These are phyloP conservation scores for Sporothrix schenckii DNA, from an alignment of 2,329 filamentous ascomycete species.

Conservation along the genomic window DNA sequence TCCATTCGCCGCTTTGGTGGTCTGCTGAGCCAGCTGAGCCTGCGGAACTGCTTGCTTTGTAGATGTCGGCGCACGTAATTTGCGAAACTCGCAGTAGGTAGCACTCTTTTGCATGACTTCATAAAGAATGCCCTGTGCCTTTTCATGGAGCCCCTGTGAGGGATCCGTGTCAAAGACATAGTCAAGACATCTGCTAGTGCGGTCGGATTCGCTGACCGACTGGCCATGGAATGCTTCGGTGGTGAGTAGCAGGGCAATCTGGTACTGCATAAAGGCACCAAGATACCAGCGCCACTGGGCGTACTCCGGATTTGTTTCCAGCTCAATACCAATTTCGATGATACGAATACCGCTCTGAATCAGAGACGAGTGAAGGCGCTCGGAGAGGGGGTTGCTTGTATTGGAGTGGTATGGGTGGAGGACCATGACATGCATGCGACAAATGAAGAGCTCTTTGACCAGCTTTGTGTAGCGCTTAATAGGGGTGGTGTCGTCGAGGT, in stretches of 20 bases:
- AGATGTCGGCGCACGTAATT: conserved; percentile 56
- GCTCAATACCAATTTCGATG: conserved; percentile 52
- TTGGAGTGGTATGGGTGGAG: conserved; percentile 67
- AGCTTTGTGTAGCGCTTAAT: conserved; percentile 65
- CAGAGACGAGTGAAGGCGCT: conserved; percentile 65
- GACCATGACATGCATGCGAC: conserved; percentile 66
- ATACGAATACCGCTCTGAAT: conserved; percentile 62
- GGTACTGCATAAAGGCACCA: conserved; percentile 73
- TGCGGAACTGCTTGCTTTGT: conserved; percentile 47
- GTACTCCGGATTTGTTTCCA: conserved; percentile 53
- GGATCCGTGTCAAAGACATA: conserved; percentile 66
- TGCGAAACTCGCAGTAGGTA: conserved; percentile 62
- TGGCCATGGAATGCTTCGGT: conserved; percentile 66
- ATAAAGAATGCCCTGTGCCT: conserved; percentile 62
- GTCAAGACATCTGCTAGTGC: conserved; percentile 72
- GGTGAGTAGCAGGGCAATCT: conserved; percentile 68
- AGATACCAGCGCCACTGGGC: conserved; percentile 69
- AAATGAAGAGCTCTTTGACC: conserved; percentile 66
- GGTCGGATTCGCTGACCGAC: conserved; percentile 59
- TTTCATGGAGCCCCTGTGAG: conserved; percentile 54
- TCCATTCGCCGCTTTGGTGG: background rate
- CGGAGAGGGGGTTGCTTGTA: conserved; percentile 55
- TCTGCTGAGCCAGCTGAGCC: conserved; percentile 40
- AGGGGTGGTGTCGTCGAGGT: conserved; percentile 62
- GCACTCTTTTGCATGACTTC: conserved; percentile 65